Evolutionary conservation across 495 filamentous ascomycete genomes (phyloP), one percentile per base, ranked within the genome.

Genomic region (Xylaria nigripes): DNA sequence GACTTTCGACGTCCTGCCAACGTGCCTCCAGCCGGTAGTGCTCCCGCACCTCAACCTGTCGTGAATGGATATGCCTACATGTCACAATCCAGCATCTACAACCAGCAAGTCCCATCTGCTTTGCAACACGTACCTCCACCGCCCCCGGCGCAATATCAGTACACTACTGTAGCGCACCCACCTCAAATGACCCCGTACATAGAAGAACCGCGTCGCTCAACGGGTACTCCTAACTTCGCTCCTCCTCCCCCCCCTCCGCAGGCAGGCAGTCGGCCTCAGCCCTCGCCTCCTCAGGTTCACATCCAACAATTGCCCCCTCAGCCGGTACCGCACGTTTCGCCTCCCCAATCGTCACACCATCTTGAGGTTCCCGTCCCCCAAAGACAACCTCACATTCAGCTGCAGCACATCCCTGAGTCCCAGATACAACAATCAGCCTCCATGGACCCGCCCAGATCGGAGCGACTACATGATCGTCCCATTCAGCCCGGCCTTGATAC

Each of bases 61-160:
- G 80, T 82, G 51, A 92, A 91, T 71, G 86, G 85, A 44, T 93
- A 82, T 70, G 79, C 84, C 16, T 95, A 91, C 65, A 89, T 94
- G 79, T 79, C 87, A 8, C 88, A 93, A 58, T 84, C 87, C 2
- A 81, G 88, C 23, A 85, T 95, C 59, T 95, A 92, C 67, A 89
- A 89, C 63, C 82, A 83, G 7, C 89, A 89, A 59, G 77, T 80
- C 45, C 73, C 72, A 58, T 70, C 76, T 59, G 63, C 72, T 32
- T 59, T 70, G 13, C 70, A 70, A 29, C 71, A 70, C n/a, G 66
- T 65, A 15, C 75, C 76, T 36, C 77, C 81, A 57, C 67, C 71
- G 54, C 74, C 79, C 30, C 80, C 82, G 16, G 67, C 79, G 24
- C 81, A 84, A 36, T 73, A 68, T 24, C 63, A 69, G n/a, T 75